Evolutionary conservation across 2,329 filamentous ascomycete genomes (phyloP).

Genomic region (Mycocentrospora acerina): DNA sequence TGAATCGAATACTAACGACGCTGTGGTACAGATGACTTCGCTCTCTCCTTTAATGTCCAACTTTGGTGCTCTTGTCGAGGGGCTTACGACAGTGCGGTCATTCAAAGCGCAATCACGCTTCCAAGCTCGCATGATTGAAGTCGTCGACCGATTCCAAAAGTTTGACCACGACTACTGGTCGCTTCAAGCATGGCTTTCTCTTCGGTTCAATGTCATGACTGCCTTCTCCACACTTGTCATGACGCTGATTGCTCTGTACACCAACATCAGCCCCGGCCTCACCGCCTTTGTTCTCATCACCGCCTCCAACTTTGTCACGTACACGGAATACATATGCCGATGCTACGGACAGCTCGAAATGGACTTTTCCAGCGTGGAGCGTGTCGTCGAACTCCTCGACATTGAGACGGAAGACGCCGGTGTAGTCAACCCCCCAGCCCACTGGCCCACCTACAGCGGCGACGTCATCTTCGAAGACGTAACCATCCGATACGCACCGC

Average conservation of each 20-base stretch:
- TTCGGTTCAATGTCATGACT: conserved; percentile 73
- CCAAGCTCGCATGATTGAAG: conserved; percentile 74
- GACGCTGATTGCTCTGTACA: conserved; percentile 72
- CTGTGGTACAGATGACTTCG: conserved; percentile 77
- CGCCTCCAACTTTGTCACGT: conserved; percentile 64
- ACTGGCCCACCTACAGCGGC: conserved; percentile 73
- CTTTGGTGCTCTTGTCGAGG: conserved; percentile 83
- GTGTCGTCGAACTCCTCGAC: conserved; percentile 77
- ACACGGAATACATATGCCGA: conserved; percentile 73
- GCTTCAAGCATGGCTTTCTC: conserved; percentile 80
- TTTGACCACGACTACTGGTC: conserved; percentile 97
- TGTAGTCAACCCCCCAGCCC: conserved; percentile 66
- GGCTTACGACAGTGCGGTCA: conserved; percentile 81
- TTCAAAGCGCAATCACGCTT: conserved; percentile 79
- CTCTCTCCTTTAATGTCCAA: conserved; percentile 88
- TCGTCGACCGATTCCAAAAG: conserved; percentile 86
- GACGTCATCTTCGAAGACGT: conserved; percentile 76
- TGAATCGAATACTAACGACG: conserved; percentile 6
- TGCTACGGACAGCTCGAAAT: conserved; percentile 85
- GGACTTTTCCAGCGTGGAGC: conserved; percentile 88
- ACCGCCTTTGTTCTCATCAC: conserved; percentile 82
- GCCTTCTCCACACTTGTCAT: conserved; percentile 72
- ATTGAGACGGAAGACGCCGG: conserved; percentile 75
- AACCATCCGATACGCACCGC: conserved; percentile 76
- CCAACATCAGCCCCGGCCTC: conserved; percentile 72